A percentile compares a stretch with the other conserved stretches of the same genome.
phyloP scores from a whole-genome alignment of 352 stramenopile genomes.

The Phytophthora melonis region DNA sequence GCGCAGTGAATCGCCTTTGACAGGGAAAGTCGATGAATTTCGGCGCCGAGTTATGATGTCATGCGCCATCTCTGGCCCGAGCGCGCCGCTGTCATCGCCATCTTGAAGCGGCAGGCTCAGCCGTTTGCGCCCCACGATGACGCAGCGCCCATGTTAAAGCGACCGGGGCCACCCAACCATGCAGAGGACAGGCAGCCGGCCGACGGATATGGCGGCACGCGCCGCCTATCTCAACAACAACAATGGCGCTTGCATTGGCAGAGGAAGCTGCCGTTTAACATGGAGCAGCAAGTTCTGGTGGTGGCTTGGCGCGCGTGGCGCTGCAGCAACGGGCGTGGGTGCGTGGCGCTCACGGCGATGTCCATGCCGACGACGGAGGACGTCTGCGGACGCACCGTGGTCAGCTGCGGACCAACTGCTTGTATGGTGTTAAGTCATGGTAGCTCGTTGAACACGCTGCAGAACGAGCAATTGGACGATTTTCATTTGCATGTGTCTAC shows the following conservation, averaged over 20 bases:
- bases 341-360: constrained; percentile 10
- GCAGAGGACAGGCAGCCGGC: constrained; percentile 20
- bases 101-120: constrained; percentile 6
- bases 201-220: constrained; percentile 1
- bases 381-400: neutral
- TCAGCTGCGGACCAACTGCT: neutral
- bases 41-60: constrained; percentile 40
- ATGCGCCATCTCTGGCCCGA: constrained; percentile 19
- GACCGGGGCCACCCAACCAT: constrained; percentile 24
- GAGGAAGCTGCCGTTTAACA: constrained; percentile 19
- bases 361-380: neutral
- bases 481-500: no score
- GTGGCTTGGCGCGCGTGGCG: constrained; percentile 19
- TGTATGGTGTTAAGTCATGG: neutral
- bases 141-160: constrained; percentile 27
- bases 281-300: constrained; percentile 24
- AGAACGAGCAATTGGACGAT: neutral
- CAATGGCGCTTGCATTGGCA: neutral
- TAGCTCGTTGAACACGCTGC: neutral
- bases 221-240: constrained; percentile 8
- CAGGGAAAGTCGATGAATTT: constrained; percentile 35
- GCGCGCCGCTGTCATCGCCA: constrained; percentile 24
- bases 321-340: constrained; percentile 15
- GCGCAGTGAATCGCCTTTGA: constrained; percentile 27
- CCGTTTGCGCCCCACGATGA: constrained; percentile 30